Evolutionary conservation across 2,329 filamentous ascomycete species (phyloP).

Genomic region (Clathrospora elynae): DNA sequence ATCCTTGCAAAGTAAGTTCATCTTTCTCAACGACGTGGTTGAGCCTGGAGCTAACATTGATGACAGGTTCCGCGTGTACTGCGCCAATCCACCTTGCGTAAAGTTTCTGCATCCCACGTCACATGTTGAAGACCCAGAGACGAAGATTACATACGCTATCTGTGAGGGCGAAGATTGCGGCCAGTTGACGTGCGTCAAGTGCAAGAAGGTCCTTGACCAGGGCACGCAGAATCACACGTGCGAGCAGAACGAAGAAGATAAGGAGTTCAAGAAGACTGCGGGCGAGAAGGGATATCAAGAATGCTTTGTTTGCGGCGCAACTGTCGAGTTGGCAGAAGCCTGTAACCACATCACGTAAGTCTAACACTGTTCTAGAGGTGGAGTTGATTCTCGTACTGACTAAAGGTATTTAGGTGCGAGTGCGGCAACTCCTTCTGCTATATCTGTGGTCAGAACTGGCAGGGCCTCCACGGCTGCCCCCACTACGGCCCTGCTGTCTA

Average conservation of each 20-base stretch:
- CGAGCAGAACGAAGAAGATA: slow-evolving; percentile 26
- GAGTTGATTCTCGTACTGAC: not conserved
- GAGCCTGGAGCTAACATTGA: not conserved
- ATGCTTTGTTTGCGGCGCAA: slow-evolving; percentile 33
- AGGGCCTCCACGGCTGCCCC: slow-evolving; percentile 37
- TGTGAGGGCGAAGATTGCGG: slow-evolving; percentile 30
- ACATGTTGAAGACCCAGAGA: slow-evolving; percentile 21
- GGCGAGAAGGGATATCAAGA: slow-evolving; percentile 36
- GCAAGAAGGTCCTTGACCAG: slow-evolving; percentile 25
- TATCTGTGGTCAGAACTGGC: slow-evolving; percentile 40
- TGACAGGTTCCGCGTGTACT: slow-evolving; percentile 37
- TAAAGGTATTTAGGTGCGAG: slow-evolving; percentile 25
- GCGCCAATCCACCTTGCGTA: slow-evolving; percentile 26
- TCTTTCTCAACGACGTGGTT: not conserved
- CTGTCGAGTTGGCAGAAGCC: slow-evolving; percentile 39
- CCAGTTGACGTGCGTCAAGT: slow-evolving; percentile 31
- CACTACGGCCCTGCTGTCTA: slow-evolving; percentile 37
- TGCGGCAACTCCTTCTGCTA: slow-evolving; percentile 44
- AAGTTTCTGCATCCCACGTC: slow-evolving; percentile 30
- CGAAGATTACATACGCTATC: slow-evolving; percentile 25
- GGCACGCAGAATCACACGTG: slow-evolving; percentile 25
- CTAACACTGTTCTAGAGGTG: no score
- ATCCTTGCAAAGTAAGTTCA: slow-evolving; percentile 33
- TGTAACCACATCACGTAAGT: slow-evolving; percentile 43
- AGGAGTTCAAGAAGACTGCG: slow-evolving; percentile 31